Conservation (phyloP, 768 basidiomycete species). For the Pluteus cervinus region DNA sequence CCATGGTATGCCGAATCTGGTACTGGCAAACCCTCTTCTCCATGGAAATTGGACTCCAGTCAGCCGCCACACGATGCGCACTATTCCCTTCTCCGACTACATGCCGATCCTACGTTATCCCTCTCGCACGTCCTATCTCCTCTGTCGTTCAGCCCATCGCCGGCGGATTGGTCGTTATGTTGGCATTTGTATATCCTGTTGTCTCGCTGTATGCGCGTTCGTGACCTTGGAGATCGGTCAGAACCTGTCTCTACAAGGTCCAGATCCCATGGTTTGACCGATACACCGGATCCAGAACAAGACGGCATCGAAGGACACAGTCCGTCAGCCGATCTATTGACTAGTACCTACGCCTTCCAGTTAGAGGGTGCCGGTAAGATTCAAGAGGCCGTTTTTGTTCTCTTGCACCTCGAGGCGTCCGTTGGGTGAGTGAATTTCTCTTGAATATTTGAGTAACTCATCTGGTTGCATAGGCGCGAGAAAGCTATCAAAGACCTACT, state of each 20-base stretch:
- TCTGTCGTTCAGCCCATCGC: conserved; percentile 66
- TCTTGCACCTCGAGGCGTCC: conserved; percentile 81
- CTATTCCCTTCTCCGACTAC: conserved; percentile 75
- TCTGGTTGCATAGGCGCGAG: conserved; percentile 53
- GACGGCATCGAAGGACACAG: conserved; percentile 66
- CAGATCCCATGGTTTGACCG: conserved; percentile 8
- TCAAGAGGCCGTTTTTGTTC: conserved; percentile 83
- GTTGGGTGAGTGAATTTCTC: conserved; percentile 60
- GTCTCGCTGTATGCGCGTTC: conserved; percentile 72
- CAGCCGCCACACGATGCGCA: conserved; percentile 51
- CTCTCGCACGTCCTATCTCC: conserved; percentile 67
- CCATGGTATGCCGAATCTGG: conserved; percentile 48
- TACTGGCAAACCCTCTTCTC: conserved; percentile 9
- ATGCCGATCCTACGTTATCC: conserved; percentile 65
- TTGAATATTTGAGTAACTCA: conserved; percentile 6
- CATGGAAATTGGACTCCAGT: conserved; percentile 25
- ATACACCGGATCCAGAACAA: conserved; percentile 32
- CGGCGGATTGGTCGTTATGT: conserved; percentile 74
- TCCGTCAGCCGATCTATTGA: conserved; percentile 75
- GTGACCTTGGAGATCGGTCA: conserved; percentile 85
- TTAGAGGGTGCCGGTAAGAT: conserved; percentile 77
- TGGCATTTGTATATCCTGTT: conserved; percentile 94
- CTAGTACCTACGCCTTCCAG: conserved; percentile 81
- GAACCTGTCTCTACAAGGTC: conserved; percentile 28
- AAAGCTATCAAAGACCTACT: conserved; percentile 81